Evolutionary conservation across 1,139 yeast species (phyloP).

Genomic region (Trichomonascaceae sp.): DNA sequence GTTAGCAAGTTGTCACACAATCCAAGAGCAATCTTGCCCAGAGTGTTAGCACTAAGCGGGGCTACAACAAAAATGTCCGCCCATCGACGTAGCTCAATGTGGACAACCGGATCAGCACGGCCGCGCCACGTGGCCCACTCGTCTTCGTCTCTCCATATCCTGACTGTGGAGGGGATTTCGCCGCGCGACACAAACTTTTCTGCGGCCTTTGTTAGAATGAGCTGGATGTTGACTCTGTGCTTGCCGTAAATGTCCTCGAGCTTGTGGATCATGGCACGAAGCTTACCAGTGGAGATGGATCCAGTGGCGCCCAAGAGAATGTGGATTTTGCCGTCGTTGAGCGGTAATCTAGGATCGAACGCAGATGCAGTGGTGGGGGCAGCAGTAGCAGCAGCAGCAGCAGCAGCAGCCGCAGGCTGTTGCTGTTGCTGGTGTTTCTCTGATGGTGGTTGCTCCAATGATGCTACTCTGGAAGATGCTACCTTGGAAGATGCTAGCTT

Average conservation of each 20-base stretch:
- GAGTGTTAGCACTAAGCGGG: slow-evolving; percentile 81
- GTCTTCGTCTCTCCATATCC: slow-evolving; percentile 79
- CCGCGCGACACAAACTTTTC: slow-evolving; percentile 58
- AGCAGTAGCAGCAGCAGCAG: slow-evolving; percentile 1
- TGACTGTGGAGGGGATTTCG: slow-evolving; percentile 49
- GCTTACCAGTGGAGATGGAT: slow-evolving; percentile 64
- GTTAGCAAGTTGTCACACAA: slow-evolving; percentile 81
- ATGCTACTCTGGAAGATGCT: too few species aligned
- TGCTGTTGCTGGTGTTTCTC: background rate
- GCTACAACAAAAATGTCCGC: slow-evolving; percentile 84
- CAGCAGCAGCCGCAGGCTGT: background rate
- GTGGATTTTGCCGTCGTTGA: slow-evolving; percentile 84
- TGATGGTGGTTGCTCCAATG: too few species aligned
- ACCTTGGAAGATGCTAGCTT: too few species aligned
- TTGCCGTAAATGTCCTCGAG: slow-evolving; percentile 68
- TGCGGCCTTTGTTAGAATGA: slow-evolving; percentile 70
- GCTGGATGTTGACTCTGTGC: slow-evolving; percentile 63
- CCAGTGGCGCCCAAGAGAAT: slow-evolving; percentile 85
- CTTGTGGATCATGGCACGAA: slow-evolving; percentile 60
- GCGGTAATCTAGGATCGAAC: slow-evolving; percentile 65
- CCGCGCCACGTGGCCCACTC: slow-evolving; percentile 85
- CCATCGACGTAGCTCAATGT: slow-evolving; percentile 89
- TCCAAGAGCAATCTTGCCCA: slow-evolving; percentile 83
- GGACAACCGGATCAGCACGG: slow-evolving; percentile 83
- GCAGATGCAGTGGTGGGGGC: slow-evolving; percentile 15